Base-by-base conservation (phyloP, 768 basidiomycete genomes). In the Trametes maxima region DNA sequence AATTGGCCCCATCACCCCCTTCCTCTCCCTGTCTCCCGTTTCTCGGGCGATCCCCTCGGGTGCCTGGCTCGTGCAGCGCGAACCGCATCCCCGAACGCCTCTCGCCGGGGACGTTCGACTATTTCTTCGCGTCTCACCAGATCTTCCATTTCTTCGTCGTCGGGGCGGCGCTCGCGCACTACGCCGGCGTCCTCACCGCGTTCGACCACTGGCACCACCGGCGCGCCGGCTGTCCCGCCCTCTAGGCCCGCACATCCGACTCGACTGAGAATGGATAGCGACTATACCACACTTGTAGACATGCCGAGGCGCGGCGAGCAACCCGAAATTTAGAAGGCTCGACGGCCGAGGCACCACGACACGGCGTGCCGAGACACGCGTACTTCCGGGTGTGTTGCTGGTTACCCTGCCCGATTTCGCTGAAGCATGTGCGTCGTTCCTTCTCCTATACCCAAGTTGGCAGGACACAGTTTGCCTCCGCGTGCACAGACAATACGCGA, bases 131-230 rank as follows among this genome's bases (percentile, higher is more conserved):
- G 0, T 93, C 90, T 19, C 94, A 96, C 77, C 92, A 95, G 74
- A 89, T 96, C 67, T 95, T 97, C 74, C 95, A 95, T 70, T 72
- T 87, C 62, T 86, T 83, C 68, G 93, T 95, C 39, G 78, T 93
- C 55, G 73, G 86, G 24, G 91, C 89, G 11, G 89, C 87, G 37
- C 73, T 88, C 65, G 77, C 84, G 11, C 89, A 91, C 66, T 92
- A 87, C 74, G 72, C 74, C 37, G 78, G 76, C 65, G 78, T 90
- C 59, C 66, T 86, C 60, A 80, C 79, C 22, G 80, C 80, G 44
- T 81, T 90, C 68, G 70, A 82, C 60, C 82, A 87, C 73, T 82
- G 86, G 73, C 85, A 90, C 56, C 71, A 69, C 67, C 61, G 66
- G 25, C 43, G 57, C 17, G 64, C 59, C 14, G 45, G 19, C 2